These are phyloP conservation scores for Hyaloperonospora brassicae DNA, from an alignment of 352 stramenopile species.

Conservation along the genomic window DNA sequence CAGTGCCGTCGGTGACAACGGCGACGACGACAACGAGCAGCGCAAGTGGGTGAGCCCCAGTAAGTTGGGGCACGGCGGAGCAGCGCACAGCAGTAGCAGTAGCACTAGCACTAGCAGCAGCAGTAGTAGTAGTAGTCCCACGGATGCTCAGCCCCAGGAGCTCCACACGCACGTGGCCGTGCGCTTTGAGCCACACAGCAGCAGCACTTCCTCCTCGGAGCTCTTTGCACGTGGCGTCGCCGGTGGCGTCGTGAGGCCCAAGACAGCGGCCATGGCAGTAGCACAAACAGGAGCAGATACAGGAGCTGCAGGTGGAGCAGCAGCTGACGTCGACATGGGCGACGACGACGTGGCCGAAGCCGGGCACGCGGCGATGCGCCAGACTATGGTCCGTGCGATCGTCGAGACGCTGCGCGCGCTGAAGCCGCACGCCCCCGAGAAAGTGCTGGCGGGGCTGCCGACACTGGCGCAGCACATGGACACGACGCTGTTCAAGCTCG, in stretches of 20 bases:
- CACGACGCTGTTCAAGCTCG: conserved; percentile 86
- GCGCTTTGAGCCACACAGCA: conserved; percentile 14
- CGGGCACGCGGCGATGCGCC: conserved; percentile 22
- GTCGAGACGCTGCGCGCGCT: conserved; percentile 87
- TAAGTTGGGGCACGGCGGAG: conserved; percentile 14
- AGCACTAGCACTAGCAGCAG: conserved; percentile 24
- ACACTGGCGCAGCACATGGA: conserved; percentile 94
- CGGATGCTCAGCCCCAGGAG: conserved; percentile 30
- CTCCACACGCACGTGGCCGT: conserved; percentile 12
- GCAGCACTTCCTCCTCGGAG: conserved; percentile 2
- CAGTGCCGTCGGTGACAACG: conserved; percentile 19
- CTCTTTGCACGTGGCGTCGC: conserved; percentile 8
- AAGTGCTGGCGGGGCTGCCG: conserved; percentile 92
- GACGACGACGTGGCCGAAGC: conserved; percentile 19
- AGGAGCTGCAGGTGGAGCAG: conserved; percentile 1
- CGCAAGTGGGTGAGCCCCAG: conserved; percentile 39
- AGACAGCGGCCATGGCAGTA: not conserved
- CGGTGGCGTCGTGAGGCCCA: conserved; percentile 9
- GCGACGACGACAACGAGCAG: conserved; percentile 27
- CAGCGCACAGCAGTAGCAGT: conserved; percentile 19
- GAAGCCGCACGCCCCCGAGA: conserved; percentile 91
- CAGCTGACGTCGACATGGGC: conserved; percentile 22
- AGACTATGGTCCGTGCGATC: conserved; percentile 59
- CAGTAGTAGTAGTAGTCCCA: conserved; percentile 32
- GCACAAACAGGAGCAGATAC: no score